Percentiles rank a stretch among this genome's conserved stretches.
phyloP scores from a whole-genome alignment of 1,284 basidiomycete species.

The Marasmius tenuissimus region DNA sequence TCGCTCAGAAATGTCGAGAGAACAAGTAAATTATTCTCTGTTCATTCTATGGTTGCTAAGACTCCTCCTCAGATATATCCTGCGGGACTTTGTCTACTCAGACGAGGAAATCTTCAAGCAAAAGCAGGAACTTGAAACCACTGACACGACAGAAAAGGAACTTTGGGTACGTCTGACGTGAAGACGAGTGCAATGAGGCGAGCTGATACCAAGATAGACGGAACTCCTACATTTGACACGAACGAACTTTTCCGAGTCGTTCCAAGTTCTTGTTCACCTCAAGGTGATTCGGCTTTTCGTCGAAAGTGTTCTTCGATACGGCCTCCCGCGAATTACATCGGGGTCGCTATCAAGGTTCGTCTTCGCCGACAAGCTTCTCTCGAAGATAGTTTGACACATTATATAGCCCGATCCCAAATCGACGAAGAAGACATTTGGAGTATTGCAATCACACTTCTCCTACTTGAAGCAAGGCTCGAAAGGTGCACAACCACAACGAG shows the following conservation, averaged over 20 bases:
- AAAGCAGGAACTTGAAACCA: constrained; percentile 76
- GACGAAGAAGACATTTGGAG: constrained; percentile 76
- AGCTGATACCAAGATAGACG: constrained; percentile 53
- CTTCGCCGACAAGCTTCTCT: background rate
- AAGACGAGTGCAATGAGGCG: constrained; percentile 2
- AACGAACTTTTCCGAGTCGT: constrained; percentile 97
- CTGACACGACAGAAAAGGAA: constrained; percentile 92
- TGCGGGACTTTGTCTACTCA: constrained; percentile 94
- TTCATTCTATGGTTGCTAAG: background rate
- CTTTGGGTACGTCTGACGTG: constrained; percentile 75
- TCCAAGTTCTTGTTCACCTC: constrained; percentile 92
- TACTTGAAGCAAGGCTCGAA: constrained; percentile 76
- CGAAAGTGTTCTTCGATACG: constrained; percentile 95
- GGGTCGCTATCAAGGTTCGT: constrained; percentile 77
- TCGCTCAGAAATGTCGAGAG: constrained; percentile 92
- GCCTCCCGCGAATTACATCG: constrained; percentile 89
- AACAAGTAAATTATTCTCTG: constrained; percentile 64
- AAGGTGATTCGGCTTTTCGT: constrained; percentile 92
- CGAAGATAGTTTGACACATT: background rate
- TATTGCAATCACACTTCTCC: constrained; percentile 76
- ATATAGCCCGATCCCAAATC: constrained; percentile 84
- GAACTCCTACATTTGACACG: constrained; percentile 91
- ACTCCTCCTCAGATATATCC: constrained; percentile 63
- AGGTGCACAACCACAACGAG: constrained; percentile 43
- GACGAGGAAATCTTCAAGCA: constrained; percentile 85